Evolutionary conservation across 78 protist species (phyloP), one percentile per base, ranked within the genome.

Genomic region (Cavenderia fasciculata): DNA sequence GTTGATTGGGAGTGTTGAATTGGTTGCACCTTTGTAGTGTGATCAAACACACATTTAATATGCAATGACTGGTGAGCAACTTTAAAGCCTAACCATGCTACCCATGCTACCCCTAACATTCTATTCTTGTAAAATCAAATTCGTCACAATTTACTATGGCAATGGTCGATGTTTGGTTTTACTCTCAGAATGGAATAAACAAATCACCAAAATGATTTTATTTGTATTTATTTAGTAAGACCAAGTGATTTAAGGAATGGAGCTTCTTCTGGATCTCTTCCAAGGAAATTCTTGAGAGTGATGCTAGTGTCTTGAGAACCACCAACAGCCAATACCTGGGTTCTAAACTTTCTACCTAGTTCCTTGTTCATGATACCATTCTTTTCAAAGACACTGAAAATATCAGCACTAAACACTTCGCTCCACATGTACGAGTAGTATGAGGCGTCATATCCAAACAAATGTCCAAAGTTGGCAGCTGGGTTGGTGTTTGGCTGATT

Each of bases 371-470:
- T 40, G 18, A 87, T 82, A 68, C 95, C 97, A 12, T 56, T 8
- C 36, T 74, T 7, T 51, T 74, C 52, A 49, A 89, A 74, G 18
- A 25, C 29, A 11, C 21, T 25, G 70, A 92, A 95, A 74, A 92
- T 52, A 36, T 86, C 92, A 29, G 82, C 77, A 12, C 89, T 19
- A 66, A 71, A 93, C 18, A 76, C 89, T 71, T 88, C 90, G 12
- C 87, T 47, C 62, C 78, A 95, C 52, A 94, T 52, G 94, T 95
- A 95, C 11, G 94, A 90, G 92, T 95, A 95, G 59, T 95, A 95
- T 40, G 87, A 92, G 10, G 97, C 95, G 57, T 91, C 97, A 72
- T 95, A 95, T 47, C 95, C 92, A 56, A 74, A 54, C 25, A 92
- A 12, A 33, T 86, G 94, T 27, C 87, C 88, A 65, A 85, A 89